Conservation (phyloP, 1,284 basidiomycete species). For the Microbotryum violaceum region DNA sequence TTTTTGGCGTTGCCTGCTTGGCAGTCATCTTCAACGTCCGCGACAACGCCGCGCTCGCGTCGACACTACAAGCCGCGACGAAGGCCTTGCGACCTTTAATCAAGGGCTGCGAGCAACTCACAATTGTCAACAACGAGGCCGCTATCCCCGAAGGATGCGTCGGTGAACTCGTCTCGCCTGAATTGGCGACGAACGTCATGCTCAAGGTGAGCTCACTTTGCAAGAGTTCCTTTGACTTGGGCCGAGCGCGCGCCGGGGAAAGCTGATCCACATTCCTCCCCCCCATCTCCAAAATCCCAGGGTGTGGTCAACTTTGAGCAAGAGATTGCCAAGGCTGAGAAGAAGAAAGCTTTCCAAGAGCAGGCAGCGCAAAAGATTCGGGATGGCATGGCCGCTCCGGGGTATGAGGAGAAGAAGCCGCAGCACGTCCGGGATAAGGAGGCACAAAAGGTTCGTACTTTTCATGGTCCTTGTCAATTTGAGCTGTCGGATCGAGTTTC, state of each 20-base stretch:
- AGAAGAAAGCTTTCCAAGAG: conserved; percentile 67
- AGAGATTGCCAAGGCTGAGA: conserved; percentile 75
- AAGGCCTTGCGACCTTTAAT: conserved; percentile 47
- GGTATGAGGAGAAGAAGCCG: conserved; percentile 72
- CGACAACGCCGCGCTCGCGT: conserved; percentile 19
- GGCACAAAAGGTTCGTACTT: conserved; percentile 60
- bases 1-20: background rate
- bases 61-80: conserved; percentile 10
- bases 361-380: conserved; percentile 65
- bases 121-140: conserved; percentile 51
- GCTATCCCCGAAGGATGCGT: conserved; percentile 81
- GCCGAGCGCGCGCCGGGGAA: too few relatives aligned
- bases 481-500: background rate
- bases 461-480: background rate
- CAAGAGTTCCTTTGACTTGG: too few relatives aligned
- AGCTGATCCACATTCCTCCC: background rate
- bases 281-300: conserved; percentile 41
- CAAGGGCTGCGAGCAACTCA: conserved; percentile 74
- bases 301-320: conserved; percentile 74
- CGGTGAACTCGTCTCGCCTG: conserved; percentile 66
- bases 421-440: conserved; percentile 65
- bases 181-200: conserved; percentile 68
- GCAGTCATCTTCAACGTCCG: conserved; percentile 65
- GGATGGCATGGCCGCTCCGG: conserved; percentile 63
- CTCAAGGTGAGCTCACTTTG: conserved; percentile 57